A percentile compares a stretch with the other conserved stretches of the same genome.
phyloP scores from a whole-genome alignment of 2,329 filamentous ascomycete species.

The Penicillium sp. region DNA sequence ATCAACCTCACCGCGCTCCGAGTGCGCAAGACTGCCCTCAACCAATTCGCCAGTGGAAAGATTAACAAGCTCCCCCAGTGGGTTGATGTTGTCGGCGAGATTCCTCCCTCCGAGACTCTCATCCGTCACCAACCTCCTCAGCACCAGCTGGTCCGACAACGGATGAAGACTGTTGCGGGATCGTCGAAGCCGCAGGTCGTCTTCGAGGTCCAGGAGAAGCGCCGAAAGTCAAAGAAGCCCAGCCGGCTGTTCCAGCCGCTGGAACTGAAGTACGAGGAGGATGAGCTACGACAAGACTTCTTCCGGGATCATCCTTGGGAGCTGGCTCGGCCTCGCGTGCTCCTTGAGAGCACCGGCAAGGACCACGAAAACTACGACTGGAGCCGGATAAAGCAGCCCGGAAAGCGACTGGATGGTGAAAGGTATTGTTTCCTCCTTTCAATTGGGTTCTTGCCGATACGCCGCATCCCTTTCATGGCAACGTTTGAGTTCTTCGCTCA shows the following conservation, averaged over 20 bases:
- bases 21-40: conserved; percentile 46
- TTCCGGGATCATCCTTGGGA: conserved; percentile 98
- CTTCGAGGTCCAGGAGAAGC: conserved; percentile 38
- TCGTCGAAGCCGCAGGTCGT: conserved; percentile 36
- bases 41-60: conserved; percentile 40
- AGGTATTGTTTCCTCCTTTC: conserved; percentile 55
- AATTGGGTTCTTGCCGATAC: neutral
- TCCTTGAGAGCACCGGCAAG: conserved; percentile 83
- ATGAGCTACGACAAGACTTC: conserved; percentile 76
- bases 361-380: conserved; percentile 77
- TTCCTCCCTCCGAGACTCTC: conserved; percentile 62
- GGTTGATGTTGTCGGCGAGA: conserved; percentile 57
- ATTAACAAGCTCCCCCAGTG: conserved; percentile 48
- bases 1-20: conserved; percentile 50
- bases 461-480: neutral
- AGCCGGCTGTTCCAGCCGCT: conserved; percentile 81
- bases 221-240: conserved; percentile 60
- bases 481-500: neutral
- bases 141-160: conserved; percentile 45
- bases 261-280: conserved; percentile 77
- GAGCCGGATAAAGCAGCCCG: conserved; percentile 73
- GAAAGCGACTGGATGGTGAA: conserved; percentile 78
- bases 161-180: conserved; percentile 35
- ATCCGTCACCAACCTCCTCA: conserved; percentile 58
- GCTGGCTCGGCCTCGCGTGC: conserved; percentile 79